Base-by-base conservation (phyloP, 306 rosid species). In the Cucurbita pepo region DNA sequence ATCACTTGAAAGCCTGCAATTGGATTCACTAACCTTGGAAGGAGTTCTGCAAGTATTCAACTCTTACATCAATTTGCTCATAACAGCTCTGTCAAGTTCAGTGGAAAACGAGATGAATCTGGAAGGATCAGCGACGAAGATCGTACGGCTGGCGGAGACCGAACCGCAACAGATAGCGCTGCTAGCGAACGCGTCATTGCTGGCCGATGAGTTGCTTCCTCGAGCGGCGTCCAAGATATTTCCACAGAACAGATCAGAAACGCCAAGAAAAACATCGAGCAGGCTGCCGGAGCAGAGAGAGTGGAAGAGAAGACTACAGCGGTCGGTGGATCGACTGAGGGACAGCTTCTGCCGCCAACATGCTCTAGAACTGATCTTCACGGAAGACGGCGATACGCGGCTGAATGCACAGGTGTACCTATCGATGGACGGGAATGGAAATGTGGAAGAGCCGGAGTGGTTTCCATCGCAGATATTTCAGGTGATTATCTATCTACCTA, bases 281-380 rank as follows among this genome's bases (percentile, higher is more conserved):
- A 85, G 86, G 11, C 70, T 73, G 48, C 89, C 87, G 0, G 96
- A 92, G 76, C 98, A 88, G 59, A 86, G 97, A 69, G 98, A 94
- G 69, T 77, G 87, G 78, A 90, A 90, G 83, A 85, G 77, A 56
- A 82, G 90, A 63, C 83, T 94, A 36, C 94, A 83, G 44, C 89
- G 97, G 16, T 86, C 86, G 4, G 97, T 90, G 70, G 96, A 94
- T 64, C 86, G 79, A 53, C 77, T 94, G 40, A 75, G 96, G 40
- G 98, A 94, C 44, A 87, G 90, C 84, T 94, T 94, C 80, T 94
- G 98, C 75, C 75, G 93, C 72, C 90, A 86, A 10, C 95, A 87
- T 70, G 96, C 96, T 16, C 93, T 94, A 53, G 97, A 94, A 63
- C 87, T 94, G 56, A 87, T 90, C 77, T 94, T 94, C 83, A 88